Base-by-base conservation (phyloP, 2,329 filamentous ascomycete genomes). In the Rhinocladiella similis region DNA sequence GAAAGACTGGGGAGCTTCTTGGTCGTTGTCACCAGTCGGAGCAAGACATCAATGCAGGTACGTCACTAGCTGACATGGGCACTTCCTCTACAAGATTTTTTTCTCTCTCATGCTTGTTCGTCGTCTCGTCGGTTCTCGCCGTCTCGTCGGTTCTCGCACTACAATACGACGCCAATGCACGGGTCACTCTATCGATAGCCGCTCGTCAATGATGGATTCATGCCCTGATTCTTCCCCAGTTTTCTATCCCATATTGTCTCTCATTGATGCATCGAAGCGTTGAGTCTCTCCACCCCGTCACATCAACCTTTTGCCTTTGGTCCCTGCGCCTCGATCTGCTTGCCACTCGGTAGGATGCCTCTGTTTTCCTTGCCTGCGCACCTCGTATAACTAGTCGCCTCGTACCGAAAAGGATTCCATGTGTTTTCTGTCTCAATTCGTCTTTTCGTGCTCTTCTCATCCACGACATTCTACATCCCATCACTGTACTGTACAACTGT, bases 281-380 rank as follows among this genome's bases (percentile, higher is more conserved):
- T 46, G 43, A 46, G 43, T 46, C 27, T 33, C n/a, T 18, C 14
- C 41, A 36, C 42, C 49, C 16, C 27, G 13, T 22, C 49, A 29
- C 41, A 20, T 16, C 14, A 3, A 14, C 22, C 39, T 41, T 18
- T 16, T 20, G 27, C 39, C 42, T 42, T 42, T 35, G 45, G 47
- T 14, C 33, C 53, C 47, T 55, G 53, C 53, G 53, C 53, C 53
- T 55, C 53, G 53, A 50, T 50, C 53, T 55, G 18, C 38, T 39
- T 43, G 53, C 53, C 53, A 55, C 53, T 46, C 43, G 10, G 43
- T n/a, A 29, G 43, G 14, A 20, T 2, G 18, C 29, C 7, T 52
- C 25, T 38, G 7, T 49, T 53, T 27, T 13, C 41, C 25, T 16
- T 27, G 13, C 29, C 18, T 41, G 38, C 38, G 38, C 38, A 41